Conservation (phyloP, 2,329 filamentous ascomycete species). For the Fusarium sp. region DNA sequence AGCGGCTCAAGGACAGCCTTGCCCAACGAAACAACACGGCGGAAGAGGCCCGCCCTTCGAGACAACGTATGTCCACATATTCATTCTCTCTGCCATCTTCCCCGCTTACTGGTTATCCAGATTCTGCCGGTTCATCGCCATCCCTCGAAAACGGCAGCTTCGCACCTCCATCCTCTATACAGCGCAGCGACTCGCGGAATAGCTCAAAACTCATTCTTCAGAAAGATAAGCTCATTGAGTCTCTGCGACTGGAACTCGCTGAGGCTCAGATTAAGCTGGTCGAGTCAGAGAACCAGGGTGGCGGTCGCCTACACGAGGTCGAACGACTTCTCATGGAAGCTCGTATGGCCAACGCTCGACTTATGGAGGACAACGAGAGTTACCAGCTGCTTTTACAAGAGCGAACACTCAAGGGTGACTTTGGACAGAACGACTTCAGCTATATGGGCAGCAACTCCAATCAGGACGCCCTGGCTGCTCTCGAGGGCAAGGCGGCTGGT, state of each 20-base stretch:
- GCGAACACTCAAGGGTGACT: constrained; percentile 94
- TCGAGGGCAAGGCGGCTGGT: constrained; percentile 66
- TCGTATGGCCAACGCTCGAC: constrained; percentile 92
- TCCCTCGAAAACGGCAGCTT: constrained; percentile 82
- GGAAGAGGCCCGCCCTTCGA: constrained; percentile 68
- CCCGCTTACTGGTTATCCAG: constrained; percentile 39
- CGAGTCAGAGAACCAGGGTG: constrained; percentile 92
- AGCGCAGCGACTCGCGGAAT: constrained; percentile 89
- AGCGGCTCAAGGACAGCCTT: constrained; percentile 89
- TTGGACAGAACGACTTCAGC: constrained; percentile 84
- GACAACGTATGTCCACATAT: constrained; percentile 63
- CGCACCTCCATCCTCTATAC: constrained; percentile 84
- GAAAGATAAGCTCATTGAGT: constrained; percentile 97
- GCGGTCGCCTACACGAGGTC: constrained; percentile 87
- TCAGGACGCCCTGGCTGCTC: constrained; percentile 72
- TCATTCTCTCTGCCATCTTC: not conserved
- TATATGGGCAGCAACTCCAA: constrained; percentile 70
- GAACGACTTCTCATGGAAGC: constrained; percentile 91
- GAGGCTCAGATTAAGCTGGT: constrained; percentile 96
- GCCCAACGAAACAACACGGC: constrained; percentile 75
- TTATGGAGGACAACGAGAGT: constrained; percentile 99
- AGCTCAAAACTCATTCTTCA: constrained; percentile 91
- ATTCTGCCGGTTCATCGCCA: constrained; percentile 68
- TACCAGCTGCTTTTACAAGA: constrained; percentile 95
- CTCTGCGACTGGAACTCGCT: constrained; percentile 88